phyloP scores from a whole-genome alignment of 805 yeast genomes.

The Dipodascus albidus region DNA sequence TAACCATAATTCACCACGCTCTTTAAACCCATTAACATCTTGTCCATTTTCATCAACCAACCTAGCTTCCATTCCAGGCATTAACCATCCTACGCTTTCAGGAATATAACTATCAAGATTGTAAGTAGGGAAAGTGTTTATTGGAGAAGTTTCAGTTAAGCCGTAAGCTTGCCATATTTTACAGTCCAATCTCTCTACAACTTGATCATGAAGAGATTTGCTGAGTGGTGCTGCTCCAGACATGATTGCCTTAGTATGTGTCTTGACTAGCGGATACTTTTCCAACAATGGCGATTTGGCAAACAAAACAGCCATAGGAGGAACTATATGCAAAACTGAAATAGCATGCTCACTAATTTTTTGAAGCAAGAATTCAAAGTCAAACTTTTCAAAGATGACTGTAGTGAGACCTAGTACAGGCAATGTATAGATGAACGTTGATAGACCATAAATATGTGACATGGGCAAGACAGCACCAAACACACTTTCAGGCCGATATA shows the following conservation, averaged over 20 bases:
- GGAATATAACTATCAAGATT: slow-evolving; percentile 31
- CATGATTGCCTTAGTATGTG: slow-evolving; percentile 29
- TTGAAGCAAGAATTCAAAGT: slow-evolving; percentile 22
- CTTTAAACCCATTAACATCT: slow-evolving; percentile 40
- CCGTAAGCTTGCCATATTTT: slow-evolving; percentile 23
- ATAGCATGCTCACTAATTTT: slow-evolving; percentile 24
- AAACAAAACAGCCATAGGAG: slow-evolving; percentile 32
- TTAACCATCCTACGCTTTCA: slow-evolving; percentile 36
- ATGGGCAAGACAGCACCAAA: slow-evolving; percentile 11
- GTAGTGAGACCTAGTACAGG: slow-evolving; percentile 28
- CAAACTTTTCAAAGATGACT: slow-evolving; percentile 24
- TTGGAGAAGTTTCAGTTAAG: slow-evolving; percentile 54
- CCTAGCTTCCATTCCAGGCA: slow-evolving; percentile 39
- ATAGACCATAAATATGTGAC: slow-evolving; percentile 41
- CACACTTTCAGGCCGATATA: slow-evolving; percentile 1
- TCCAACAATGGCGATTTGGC: slow-evolving; percentile 36
- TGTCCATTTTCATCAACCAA: slow-evolving; percentile 30
- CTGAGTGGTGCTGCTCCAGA: slow-evolving; percentile 38
- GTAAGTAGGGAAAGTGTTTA: slow-evolving; percentile 29
- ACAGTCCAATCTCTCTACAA: slow-evolving; percentile 14
- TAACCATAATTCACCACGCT: slow-evolving; percentile 42
- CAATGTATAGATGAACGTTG: slow-evolving; percentile 63
- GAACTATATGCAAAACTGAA: slow-evolving; percentile 30
- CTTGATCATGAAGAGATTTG: slow-evolving; percentile 7
- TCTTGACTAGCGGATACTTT: slow-evolving; percentile 30